phyloP scores from a whole-genome alignment of 441 rosid genomes.

The Francoa sonchifolia region DNA sequence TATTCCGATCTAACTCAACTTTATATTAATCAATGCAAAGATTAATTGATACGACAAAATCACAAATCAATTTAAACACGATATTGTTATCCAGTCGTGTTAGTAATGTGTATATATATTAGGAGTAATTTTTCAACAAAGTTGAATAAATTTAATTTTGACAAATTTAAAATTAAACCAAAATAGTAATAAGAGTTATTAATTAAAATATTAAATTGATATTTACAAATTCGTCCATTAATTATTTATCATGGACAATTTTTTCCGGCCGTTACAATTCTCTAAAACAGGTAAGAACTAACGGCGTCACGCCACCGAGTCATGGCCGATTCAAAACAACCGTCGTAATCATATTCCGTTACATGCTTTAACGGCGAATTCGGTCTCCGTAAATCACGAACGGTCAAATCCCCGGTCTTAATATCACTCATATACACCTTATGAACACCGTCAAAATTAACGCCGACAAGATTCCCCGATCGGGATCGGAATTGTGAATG shows the following conservation, averaged over 20 bases:
- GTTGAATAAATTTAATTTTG: too few species aligned
- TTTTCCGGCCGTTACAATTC: background rate
- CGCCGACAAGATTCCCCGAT: constrained; percentile 22
- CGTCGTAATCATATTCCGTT: constrained; percentile 56
- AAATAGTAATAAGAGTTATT: too few species aligned
- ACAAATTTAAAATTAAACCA: too few species aligned
- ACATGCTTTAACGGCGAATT: constrained; percentile 27
- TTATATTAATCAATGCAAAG: too few species aligned
- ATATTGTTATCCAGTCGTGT: too few species aligned
- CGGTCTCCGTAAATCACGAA: constrained; percentile 50
- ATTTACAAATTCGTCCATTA: background rate
- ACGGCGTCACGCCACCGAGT: constrained; percentile 12
- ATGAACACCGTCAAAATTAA: constrained; percentile 20
- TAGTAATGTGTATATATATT: too few species aligned
- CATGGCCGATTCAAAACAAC: constrained; percentile 7
- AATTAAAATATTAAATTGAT: too few species aligned
- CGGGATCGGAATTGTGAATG: constrained; percentile 52
- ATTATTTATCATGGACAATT: background rate
- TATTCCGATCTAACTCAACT: too few species aligned
- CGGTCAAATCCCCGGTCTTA: constrained; percentile 25
- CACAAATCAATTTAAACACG: too few species aligned
- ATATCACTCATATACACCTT: constrained; percentile 35
- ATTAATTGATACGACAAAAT: too few species aligned
- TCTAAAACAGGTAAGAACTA: background rate
- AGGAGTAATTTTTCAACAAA: too few species aligned